Percentiles rank a stretch among this genome's conserved stretches.
These are phyloP conservation scores for Plenodomus biglobosus DNA, from an alignment of 2,329 filamentous ascomycete species.

Conservation along the genomic window DNA sequence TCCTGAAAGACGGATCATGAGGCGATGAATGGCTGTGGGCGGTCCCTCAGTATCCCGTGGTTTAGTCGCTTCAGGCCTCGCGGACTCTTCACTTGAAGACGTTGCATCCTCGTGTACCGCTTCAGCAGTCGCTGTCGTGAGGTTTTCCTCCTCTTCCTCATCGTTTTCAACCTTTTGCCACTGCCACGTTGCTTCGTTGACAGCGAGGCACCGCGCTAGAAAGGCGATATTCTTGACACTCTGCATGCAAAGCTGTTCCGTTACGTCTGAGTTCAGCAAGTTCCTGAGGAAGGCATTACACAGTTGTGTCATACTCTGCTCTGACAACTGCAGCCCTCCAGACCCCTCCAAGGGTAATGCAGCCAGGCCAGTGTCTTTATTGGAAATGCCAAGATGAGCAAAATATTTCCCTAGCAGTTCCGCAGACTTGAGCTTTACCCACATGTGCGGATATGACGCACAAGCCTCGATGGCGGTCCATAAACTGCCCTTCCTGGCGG, in stretches of 20 bases:
- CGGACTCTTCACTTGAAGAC: conserved; percentile 32
- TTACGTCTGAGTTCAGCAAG: conserved; percentile 65
- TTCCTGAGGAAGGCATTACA: conserved; percentile 59
- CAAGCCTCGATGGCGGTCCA: conserved; percentile 71
- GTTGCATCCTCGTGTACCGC: conserved; percentile 37
- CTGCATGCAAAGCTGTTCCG: conserved; percentile 75
- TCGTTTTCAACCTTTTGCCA: conserved; percentile 49
- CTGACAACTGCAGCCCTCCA: conserved; percentile 67
- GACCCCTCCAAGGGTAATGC: conserved; percentile 67
- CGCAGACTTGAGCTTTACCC: conserved; percentile 76
- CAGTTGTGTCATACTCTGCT: conserved; percentile 63
- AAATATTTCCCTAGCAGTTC: conserved; percentile 77
- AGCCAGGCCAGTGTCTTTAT: conserved; percentile 55
- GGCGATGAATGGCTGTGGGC: conserved; percentile 66
- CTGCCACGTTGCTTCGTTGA: conserved; percentile 57
- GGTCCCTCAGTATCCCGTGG: conserved; percentile 25
- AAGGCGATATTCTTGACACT: conserved; percentile 81
- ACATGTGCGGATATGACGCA: conserved; percentile 69
- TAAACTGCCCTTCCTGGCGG: conserved; percentile 60
- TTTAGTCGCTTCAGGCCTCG: conserved; percentile 14
- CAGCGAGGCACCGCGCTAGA: conserved; percentile 66
- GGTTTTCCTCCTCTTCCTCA: conserved; percentile 43
- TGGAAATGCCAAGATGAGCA: conserved; percentile 71
- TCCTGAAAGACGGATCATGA: conserved; percentile 76
- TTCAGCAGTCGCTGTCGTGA: conserved; percentile 45